These are phyloP conservation scores for Pseudognaphalium luteoalbum DNA, from an alignment of 129 eudicot species.

Conservation along the genomic window DNA sequence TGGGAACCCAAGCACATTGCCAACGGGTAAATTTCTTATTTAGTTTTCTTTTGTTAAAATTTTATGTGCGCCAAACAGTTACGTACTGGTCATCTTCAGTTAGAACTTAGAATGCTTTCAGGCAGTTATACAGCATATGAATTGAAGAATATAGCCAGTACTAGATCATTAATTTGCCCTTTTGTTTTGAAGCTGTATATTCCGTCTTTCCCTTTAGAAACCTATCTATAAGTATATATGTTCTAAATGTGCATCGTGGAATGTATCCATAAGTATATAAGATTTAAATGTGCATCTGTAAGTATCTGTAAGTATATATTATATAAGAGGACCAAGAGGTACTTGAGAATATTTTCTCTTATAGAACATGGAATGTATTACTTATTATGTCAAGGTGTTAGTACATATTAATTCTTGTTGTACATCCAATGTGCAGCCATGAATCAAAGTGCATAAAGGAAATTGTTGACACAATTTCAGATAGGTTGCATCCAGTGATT, in stretches of 20 bases:
- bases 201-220: not conserved
- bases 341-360: not conserved
- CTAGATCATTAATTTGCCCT: not conserved
- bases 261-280: no score
- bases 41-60: no score
- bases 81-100: no score
- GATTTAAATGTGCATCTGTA: not conserved
- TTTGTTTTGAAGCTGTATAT: not conserved
- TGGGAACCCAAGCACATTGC: not conserved
- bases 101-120: no score
- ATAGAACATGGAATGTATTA: not conserved
- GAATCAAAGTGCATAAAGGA: not conserved
- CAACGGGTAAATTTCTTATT: not conserved
- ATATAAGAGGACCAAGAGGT: not conserved
- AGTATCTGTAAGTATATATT: no score
- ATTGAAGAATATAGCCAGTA: not conserved
- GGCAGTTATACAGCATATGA: no score
- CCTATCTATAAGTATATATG: no score
- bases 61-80: not conserved
- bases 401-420: not conserved
- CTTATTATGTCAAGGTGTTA: not conserved
- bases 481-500: not conserved
- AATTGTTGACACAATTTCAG: not conserved
- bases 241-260: not conserved
- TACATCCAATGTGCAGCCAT: not conserved